Evolutionary conservation across 306 rosid genomes (phyloP).

Genomic region (Medicago arabica): DNA sequence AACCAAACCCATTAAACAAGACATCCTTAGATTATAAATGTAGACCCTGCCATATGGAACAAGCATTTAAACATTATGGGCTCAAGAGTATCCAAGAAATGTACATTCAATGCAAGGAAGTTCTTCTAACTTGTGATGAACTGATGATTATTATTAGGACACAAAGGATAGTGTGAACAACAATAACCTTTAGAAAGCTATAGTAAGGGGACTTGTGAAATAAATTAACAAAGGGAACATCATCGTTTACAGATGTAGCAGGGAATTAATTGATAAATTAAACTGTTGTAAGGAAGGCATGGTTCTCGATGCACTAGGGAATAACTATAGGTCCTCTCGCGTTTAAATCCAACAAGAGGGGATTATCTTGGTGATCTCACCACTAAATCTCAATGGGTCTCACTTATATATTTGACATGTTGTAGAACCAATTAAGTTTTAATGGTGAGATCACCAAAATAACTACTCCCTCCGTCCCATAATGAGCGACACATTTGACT

Average conservation of each 20-base stretch:
- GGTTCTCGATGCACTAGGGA: conserved; percentile 1
- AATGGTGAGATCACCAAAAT: neutral
- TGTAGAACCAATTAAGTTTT: too few species aligned
- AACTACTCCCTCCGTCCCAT: neutral
- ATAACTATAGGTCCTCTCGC: neutral
- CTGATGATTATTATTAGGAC: neutral
- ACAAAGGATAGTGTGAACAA: conserved; percentile 4
- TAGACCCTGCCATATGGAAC: neutral
- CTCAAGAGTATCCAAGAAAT: conserved; percentile 1
- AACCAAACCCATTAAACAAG: neutral
- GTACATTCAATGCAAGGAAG: neutral
- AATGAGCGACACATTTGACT: too few species aligned
- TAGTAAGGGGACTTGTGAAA: neutral
- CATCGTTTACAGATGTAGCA: neutral
- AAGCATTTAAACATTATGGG: neutral
- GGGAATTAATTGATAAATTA: neutral
- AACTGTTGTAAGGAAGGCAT: neutral
- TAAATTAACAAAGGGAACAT: neutral
- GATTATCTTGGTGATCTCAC: neutral
- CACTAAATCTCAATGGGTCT: neutral
- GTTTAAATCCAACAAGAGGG: neutral
- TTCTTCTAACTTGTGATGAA: neutral
- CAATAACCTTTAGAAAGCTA: conserved; percentile 3
- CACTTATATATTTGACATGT: neutral
- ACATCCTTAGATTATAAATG: neutral